Evolutionary conservation across 305 asterid genomes (phyloP).

Genomic region (Nicotiana rustica): DNA sequence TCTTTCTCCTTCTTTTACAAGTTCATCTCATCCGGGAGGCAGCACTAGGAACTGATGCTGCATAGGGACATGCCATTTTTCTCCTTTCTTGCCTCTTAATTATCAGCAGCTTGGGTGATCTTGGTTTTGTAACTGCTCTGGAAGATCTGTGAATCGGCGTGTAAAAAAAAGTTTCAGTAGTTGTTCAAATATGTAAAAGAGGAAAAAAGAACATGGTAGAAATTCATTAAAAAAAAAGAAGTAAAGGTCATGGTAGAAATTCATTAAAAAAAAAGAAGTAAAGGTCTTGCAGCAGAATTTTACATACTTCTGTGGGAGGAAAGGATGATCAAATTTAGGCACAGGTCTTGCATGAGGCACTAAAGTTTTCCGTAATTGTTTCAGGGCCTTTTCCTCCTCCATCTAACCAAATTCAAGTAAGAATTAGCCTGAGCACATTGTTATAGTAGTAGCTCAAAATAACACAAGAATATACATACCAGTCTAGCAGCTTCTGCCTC

Average conservation of each 20-base stretch:
- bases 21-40: conserved; percentile 81
- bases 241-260: no score
- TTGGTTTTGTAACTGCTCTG: conserved; percentile 74
- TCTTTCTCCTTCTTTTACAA: no score
- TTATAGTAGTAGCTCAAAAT: background rate
- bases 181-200: background rate
- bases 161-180: background rate
- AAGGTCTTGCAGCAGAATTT: background rate
- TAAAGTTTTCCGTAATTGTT: conserved; percentile 77
- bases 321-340: conserved; percentile 79
- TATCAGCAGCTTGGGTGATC: conserved; percentile 75
- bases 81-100: conserved; percentile 63
- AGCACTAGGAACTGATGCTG: conserved; percentile 54
- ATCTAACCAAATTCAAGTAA: conserved; percentile 50
- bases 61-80: conserved; percentile 44
- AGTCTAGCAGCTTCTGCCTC: conserved; percentile 85
- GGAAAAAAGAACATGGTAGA: background rate
- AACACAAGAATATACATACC: conserved; percentile 49
- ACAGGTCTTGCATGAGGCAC: conserved; percentile 93
- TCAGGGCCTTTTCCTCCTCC: conserved; percentile 96
- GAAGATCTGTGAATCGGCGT: conserved; percentile 54
- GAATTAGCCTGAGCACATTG: background rate
- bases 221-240: no score
- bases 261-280: no score
- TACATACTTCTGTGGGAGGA: conserved; percentile 82